Evolutionary conservation across 2,329 filamentous ascomycete species (phyloP).

Genomic region (Penicillium sp.): DNA sequence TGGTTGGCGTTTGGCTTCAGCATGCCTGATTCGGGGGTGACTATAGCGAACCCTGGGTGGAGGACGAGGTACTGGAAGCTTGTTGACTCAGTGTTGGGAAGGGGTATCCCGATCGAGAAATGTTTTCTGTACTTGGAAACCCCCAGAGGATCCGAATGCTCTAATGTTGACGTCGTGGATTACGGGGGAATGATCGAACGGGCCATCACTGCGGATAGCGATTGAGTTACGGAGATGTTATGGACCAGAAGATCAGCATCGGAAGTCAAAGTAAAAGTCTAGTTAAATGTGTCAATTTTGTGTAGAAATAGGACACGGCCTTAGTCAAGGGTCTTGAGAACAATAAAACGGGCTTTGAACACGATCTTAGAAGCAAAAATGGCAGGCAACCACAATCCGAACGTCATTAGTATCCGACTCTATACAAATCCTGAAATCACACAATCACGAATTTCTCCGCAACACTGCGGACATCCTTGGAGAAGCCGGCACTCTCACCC

Average conservation of each 20-base stretch:
- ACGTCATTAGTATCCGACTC: slow-evolving; percentile 39
- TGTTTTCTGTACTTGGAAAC: not conserved
- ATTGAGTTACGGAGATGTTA: not conserved
- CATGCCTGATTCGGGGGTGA: slow-evolving; percentile 10
- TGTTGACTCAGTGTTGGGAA: not conserved
- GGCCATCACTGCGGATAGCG: slow-evolving; percentile 4
- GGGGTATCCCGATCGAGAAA: not conserved
- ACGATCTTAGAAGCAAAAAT: slow-evolving; percentile 21
- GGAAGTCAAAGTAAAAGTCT: not conserved
- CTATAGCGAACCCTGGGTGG: slow-evolving; percentile 11
- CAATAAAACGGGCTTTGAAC: slow-evolving; percentile 19
- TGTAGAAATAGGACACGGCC: slow-evolving; percentile 12
- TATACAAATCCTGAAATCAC: slow-evolving; percentile 38
- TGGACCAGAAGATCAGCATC: not conserved
- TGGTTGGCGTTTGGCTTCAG: slow-evolving; percentile 13
- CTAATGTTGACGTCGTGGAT: slow-evolving; percentile 27
- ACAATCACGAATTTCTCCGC: slow-evolving; percentile 49
- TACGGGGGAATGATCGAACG: slow-evolving; percentile 21
- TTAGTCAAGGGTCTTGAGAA: not conserved
- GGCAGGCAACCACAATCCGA: slow-evolving; percentile 29
- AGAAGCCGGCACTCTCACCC: slow-evolving; percentile 45
- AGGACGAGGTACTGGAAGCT: slow-evolving; percentile 19
- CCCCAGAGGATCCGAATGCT: not conserved
- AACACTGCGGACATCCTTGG: slow-evolving; percentile 47
- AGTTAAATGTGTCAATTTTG: slow-evolving; percentile 18